These are phyloP conservation scores for Globisporangium perplexum DNA, from an alignment of 352 stramenopile genomes.

Conservation along the genomic window DNA sequence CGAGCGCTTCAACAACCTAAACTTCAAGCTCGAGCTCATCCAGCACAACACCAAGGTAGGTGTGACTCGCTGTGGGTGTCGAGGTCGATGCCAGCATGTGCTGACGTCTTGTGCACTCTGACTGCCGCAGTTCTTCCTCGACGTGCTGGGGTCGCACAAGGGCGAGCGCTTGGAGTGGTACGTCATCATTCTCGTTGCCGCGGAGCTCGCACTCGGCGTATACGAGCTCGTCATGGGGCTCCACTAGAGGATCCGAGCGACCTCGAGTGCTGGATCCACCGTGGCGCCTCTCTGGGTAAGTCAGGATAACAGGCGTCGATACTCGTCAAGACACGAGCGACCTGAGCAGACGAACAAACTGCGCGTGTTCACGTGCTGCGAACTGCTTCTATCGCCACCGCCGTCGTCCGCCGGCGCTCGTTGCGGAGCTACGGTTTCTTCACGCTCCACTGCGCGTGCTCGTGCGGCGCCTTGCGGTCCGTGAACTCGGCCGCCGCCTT, in stretches of 20 bases:
- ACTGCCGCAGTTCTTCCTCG: conserved; percentile 91
- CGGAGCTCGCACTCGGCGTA: conserved; percentile 90
- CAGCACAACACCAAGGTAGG: conserved; percentile 97
- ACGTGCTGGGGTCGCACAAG: conserved; percentile 96
- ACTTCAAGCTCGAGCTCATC: conserved; percentile 97
- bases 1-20: conserved; percentile 94
- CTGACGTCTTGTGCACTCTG: too few relatives aligned
- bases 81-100: too few relatives aligned
- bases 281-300: too few relatives aligned
- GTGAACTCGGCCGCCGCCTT: conserved; percentile 71
- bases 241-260: conserved; percentile 18
- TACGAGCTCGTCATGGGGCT: conserved; percentile 81
- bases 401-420: too few relatives aligned
- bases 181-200: conserved; percentile 96
- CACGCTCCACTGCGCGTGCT: conserved; percentile 76
- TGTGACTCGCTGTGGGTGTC: too few relatives aligned
- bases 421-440: conserved; percentile 7
- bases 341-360: too few relatives aligned
- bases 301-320: too few relatives aligned
- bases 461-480: conserved; percentile 77
- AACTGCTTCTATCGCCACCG: not conserved
- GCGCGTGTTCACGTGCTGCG: too few relatives aligned
- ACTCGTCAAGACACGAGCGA: too few relatives aligned
- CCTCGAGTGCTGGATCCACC: too few relatives aligned
- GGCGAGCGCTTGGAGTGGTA: conserved; percentile 95